Evolutionary conservation across 768 basidiomycete genomes (phyloP).

Genomic region (Kwoniella mangroviensis): DNA sequence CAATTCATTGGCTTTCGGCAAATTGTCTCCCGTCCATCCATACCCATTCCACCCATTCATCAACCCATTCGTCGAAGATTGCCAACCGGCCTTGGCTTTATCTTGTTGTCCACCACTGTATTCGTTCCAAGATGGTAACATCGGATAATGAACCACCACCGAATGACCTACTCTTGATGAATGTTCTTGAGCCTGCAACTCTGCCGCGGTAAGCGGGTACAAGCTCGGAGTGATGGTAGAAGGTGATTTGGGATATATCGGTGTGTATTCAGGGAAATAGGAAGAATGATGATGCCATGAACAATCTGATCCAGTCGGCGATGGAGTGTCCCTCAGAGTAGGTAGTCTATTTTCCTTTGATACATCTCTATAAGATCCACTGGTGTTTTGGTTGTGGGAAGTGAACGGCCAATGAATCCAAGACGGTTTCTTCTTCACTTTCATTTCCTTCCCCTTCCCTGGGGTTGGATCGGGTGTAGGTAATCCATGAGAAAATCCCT

Average conservation of each 20-base stretch:
- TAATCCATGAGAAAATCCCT: not conserved
- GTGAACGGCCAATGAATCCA: constrained; percentile 16
- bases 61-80: constrained; percentile 20
- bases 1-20: constrained; percentile 34
- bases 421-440: constrained; percentile 17
- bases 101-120: constrained; percentile 21
- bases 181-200: constrained; percentile 32
- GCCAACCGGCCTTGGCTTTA: constrained; percentile 28
- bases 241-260: constrained; percentile 21
- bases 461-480: constrained; percentile 17
- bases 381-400: not conserved
- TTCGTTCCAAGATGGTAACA: constrained; percentile 39
- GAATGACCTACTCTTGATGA: constrained; percentile 27
- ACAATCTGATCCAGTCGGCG: constrained; percentile 13
- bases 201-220: constrained; percentile 24
- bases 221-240: constrained; percentile 2
- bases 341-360: not conserved
- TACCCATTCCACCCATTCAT: constrained; percentile 45
- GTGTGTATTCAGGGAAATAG: constrained; percentile 47
- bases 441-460: constrained; percentile 1
- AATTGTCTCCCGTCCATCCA: constrained; percentile 42
- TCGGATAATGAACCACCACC: constrained; percentile 44
- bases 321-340: constrained; percentile 6
- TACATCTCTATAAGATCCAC: not conserved
- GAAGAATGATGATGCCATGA: constrained; percentile 49